Evolutionary conservation across 179 eudicot species (phyloP), one percentile per base, ranked within the genome.

Genomic region (Heliamphora pulchella): DNA sequence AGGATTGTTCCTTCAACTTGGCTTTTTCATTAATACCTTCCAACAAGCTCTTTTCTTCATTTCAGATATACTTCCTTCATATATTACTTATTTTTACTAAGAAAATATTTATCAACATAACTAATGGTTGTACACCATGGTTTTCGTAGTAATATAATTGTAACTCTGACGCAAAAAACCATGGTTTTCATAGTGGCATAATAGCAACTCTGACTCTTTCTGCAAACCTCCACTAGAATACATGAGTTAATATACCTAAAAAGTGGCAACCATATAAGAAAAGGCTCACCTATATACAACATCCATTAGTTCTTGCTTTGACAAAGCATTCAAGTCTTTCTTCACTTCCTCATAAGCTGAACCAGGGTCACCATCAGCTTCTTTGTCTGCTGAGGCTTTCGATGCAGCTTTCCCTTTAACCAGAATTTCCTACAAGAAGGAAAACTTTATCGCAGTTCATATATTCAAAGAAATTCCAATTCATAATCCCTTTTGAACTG

Each of bases 221-320:
- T 20, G 5, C 13, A 18, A 6, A 0, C 41, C 20, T 63, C 41
- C 41, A 63, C 43, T 63, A 55, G 64, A 44, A 5, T 31, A 22
- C 9, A 61, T 5, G 22, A 63, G 44, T n/a, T 78, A 68, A 10
- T 41, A 31, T n/a, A 55, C 62, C 22, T 1, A 31, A 46, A 66
- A 17, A n/a, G 55, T 54, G 14, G 31, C 10, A 69, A 65, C 20
- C 0, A 61, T 7, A 48, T 0, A 50, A 39, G 68, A 50, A 50
- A 20, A 82, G 71, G 65, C 74, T 82, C 62, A 91, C 99, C 94
- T 94, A 74, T 87, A 88, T 41, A 96, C 92, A 82, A 89, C 88
- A 83, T 90, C 99, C 99, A 96, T 96, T 80, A 90, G 94, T 80
- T 96, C 99, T 77, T 96, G 96, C 87, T 83, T 89, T n/a, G 98